Base-by-base conservation (phyloP, 202 grass and related monocot genomes). In the Zoysia matrella region DNA sequence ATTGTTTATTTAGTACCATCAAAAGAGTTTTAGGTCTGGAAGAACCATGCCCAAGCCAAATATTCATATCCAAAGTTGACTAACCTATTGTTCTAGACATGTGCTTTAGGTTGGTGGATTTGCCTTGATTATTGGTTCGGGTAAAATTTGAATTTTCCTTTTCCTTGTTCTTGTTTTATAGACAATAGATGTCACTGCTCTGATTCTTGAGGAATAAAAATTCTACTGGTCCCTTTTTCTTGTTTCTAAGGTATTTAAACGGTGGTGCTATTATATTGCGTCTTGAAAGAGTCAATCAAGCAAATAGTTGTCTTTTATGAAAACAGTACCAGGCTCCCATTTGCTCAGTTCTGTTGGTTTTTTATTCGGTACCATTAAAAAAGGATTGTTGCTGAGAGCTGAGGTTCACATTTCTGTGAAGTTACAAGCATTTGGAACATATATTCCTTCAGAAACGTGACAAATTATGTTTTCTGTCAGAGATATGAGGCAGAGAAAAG, bases 1-100 rank as follows among this genome's bases (percentile, higher is more conserved):
- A 2, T 55, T 78, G 4, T 82, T 77, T 78, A 50, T 78, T 76
- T 74, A 53, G 13, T 86, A 12, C 39, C 22, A 79, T 83, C 74
- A 57, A 14, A 73, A 52, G 7, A 67, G 13, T 76, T 80, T 41
- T 60, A 76, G 30, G 6, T 74, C 46, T 55, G 44, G 36, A 77
- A 85, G 60, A 66, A 72, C 51, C 47, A 62, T 48, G 22, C 4
- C 12, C 42, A 22, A 54, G n/a, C 15, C 10, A 73, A 3, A 41
- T 63, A 48, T 42, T 61, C 65, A 15, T 71, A 61, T 73, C 44
- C 2, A 69, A 69, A 16, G 15, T 57, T 79, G 64, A 60, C 40
- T 18, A 76, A 72, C 5, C 14, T 82, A 41, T 68, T 61, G 2
- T 6, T 47, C 11, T 47, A 36, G 22, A 60, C 52, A 54, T 63